Evolutionary conservation across 164 flowering plant species (phyloP).

Genomic region (Aristolochia californica): DNA sequence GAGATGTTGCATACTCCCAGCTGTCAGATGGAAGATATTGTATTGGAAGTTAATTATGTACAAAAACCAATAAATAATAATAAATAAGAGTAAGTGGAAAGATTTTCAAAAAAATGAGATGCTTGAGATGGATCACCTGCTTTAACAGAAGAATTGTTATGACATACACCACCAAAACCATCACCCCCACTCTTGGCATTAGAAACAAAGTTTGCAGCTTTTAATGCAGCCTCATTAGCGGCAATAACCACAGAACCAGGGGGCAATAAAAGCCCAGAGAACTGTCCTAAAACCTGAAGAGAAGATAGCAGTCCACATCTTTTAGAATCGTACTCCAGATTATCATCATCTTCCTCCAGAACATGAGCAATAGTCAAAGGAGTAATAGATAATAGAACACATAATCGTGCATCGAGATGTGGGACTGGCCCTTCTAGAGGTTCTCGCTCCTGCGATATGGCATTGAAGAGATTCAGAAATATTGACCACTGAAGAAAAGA

Average conservation of each 20-base stretch:
- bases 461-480: conserved; percentile 9
- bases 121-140: conserved; percentile 23
- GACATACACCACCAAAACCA: conserved; percentile 15
- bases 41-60: neutral
- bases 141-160: conserved; percentile 22
- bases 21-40: conserved; percentile 25
- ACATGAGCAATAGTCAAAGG: conserved; percentile 62
- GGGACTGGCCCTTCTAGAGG: conserved; percentile 90
- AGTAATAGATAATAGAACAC: conserved; percentile 62
- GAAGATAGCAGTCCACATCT: conserved; percentile 49
- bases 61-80: neutral
- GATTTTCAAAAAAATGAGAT: neutral
- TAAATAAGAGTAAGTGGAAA: too few relatives aligned
- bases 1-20: conserved; percentile 81
- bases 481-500: neutral
- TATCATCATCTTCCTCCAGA: conserved; percentile 40
- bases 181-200: conserved; percentile 29
- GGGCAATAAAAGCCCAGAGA: conserved; percentile 54
- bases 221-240: conserved; percentile 72
- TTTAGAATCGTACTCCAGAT: conserved; percentile 15
- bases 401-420: conserved; percentile 79
- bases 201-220: conserved; percentile 51
- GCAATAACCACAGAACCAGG: conserved; percentile 43
- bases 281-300: conserved; percentile 67
- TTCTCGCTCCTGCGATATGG: conserved; percentile 66